Conservation (phyloP, 2,329 filamentous ascomycete genomes). For the Cladophialophora carrionii region DNA sequence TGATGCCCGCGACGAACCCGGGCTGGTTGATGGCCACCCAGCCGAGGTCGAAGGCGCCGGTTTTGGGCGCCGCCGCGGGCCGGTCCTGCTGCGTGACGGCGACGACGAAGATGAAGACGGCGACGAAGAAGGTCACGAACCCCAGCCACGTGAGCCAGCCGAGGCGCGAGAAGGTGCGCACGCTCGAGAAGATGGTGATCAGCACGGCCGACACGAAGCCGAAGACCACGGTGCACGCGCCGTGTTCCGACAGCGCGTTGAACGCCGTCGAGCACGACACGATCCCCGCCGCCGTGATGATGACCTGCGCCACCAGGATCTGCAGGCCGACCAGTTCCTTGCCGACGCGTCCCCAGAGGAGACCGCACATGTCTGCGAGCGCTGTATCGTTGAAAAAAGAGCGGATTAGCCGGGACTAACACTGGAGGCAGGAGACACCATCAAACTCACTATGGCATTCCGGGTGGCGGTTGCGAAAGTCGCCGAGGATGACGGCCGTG, state of each 20-base stretch:
- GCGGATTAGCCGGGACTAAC: too few relatives aligned
- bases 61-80: conserved; percentile 42
- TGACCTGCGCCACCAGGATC: conserved; percentile 34
- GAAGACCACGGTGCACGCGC: conserved; percentile 41
- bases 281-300: conserved; percentile 50
- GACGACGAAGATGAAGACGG: conserved; percentile 24
- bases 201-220: conserved; percentile 38
- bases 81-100: conserved; percentile 43
- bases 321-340: conserved; percentile 17
- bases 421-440: neutral
- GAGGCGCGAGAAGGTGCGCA: conserved; percentile 10
- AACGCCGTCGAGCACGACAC: conserved; percentile 49
- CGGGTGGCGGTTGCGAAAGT: conserved; percentile 57
- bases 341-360: conserved; percentile 22
- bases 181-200: conserved; percentile 27
- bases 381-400: neutral
- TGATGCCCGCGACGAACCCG: conserved; percentile 41
- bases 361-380: conserved; percentile 53
- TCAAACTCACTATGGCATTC: conserved; percentile 50
- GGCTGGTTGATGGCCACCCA: conserved; percentile 39
- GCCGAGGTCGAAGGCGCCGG: conserved; percentile 40
- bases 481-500: conserved; percentile 51
- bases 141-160: conserved; percentile 15
- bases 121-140: conserved; percentile 17
- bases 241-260: conserved; percentile 49